Base-by-base conservation (phyloP, 805 yeast species). In the Ogataea paraovalis region DNA sequence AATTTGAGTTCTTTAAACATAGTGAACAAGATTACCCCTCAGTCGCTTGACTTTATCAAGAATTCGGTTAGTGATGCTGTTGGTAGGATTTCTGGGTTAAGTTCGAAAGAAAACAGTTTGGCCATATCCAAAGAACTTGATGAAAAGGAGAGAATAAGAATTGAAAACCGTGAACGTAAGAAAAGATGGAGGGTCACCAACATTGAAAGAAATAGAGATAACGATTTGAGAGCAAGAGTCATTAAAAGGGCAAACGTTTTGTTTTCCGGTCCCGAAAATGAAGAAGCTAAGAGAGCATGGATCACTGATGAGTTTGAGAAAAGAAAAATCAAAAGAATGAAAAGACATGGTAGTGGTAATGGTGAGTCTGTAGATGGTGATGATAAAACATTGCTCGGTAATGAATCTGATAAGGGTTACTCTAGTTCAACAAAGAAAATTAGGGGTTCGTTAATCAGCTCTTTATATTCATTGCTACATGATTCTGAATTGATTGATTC, bases 141-240 rank as follows among this genome's bases (percentile, higher is more conserved):
- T 49, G 69, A 71, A 41, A 75, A 75, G 51, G 88, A 83, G 57
- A 75, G 79, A 51, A 70, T 82, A 10, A 68, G 90, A 42, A 56
- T 75, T 22, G 91, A 82, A 42, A 88, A 88, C 58, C 71, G 96
- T 42, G 87, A 82, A 45, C 71, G 96, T 19, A 88, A 88, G 68
- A 83, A 85, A 67, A 77, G 79, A 54, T 88, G 96, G 96, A 74
- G 96, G 58, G 91, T 82, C 53, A 82, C 79, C 23, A 89, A 92
- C 60, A 76, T 79, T 8, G 84, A 84, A 50, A 74, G 94, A 54
- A 91, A 91, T 65, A 84, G 87, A 68, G 96, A 90, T 63, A 85
- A 88, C 58, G 98, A 92, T 61, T 70, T 92, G 46, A 74, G 96
- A 44, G 80, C 87, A 0, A 72, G 98, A 46, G 83, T 92, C 19